Percentiles rank a stretch among this genome's conserved stretches.
Evolutionary conservation across 2,329 filamentous ascomycete genomes (phyloP).

Genomic region (Pseudocercospora crystallina): DNA sequence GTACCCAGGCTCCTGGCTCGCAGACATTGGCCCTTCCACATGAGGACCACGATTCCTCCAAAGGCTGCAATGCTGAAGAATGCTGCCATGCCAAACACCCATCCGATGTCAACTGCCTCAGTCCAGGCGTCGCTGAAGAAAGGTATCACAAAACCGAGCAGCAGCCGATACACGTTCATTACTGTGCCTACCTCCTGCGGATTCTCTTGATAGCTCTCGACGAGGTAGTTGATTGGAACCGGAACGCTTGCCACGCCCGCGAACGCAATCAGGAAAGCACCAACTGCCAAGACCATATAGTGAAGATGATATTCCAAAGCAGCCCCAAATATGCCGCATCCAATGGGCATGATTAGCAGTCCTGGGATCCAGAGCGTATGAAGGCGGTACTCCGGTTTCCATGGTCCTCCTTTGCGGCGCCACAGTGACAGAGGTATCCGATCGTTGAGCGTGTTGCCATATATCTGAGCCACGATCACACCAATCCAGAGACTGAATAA

Average conservation of each 20-base stretch:
- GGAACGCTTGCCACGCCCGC: constrained; percentile 4
- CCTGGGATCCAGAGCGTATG: constrained; percentile 3
- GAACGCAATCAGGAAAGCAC: constrained; percentile 7
- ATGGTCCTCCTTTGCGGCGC: too few species aligned
- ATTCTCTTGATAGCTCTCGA: constrained; percentile 6
- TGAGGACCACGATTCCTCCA: not conserved
- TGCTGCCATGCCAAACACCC: constrained; percentile 6
- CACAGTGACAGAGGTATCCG: too few species aligned
- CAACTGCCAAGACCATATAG: constrained; percentile 8
- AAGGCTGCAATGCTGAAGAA: constrained; percentile 6
- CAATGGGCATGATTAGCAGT: constrained; percentile 4
- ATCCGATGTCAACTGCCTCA: constrained; percentile 4
- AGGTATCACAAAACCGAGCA: constrained; percentile 2
- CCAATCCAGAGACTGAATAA: too few species aligned
- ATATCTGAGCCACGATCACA: too few species aligned
- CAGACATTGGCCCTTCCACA: not conserved
- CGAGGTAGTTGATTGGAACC: constrained; percentile 3
- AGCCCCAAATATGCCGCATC: constrained; percentile 5
- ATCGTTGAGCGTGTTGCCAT: too few species aligned
- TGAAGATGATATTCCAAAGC: constrained; percentile 10
- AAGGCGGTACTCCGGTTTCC: constrained; percentile 1
- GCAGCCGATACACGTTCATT: constrained; percentile 4
- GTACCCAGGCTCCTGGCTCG: too few species aligned
- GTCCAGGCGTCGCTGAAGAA: constrained; percentile 8
- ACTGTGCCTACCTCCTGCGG: constrained; percentile 3